Percentiles rank a stretch among this genome's conserved stretches.
Conservation (phyloP, 2,329 filamentous ascomycete genomes). For the Chaetomiaceae sp. region DNA sequence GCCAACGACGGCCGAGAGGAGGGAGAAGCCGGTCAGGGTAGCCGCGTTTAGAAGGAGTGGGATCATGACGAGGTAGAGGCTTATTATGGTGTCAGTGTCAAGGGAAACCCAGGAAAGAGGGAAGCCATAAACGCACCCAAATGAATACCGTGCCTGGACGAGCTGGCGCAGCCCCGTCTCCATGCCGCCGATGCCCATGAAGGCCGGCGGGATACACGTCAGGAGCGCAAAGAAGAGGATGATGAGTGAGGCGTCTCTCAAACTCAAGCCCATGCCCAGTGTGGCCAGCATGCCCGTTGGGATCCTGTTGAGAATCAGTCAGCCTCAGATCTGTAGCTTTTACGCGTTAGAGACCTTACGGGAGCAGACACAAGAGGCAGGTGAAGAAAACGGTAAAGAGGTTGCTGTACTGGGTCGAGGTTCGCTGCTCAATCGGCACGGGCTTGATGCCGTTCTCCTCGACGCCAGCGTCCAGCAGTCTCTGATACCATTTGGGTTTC, state of each 20-base stretch:
- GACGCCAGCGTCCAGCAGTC: slow-evolving; percentile 42
- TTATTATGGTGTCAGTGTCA: neutral
- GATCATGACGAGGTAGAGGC: slow-evolving; percentile 47
- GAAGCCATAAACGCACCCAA: slow-evolving; percentile 38
- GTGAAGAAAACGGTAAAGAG: slow-evolving; percentile 60
- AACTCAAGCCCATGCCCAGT: slow-evolving; percentile 46
- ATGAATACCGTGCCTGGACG: slow-evolving; percentile 57
- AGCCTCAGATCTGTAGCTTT: no score
- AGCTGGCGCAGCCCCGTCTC: slow-evolving; percentile 56
- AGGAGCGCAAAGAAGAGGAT: slow-evolving; percentile 57
- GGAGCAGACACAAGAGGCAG: slow-evolving; percentile 52
- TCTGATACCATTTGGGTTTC: slow-evolving; percentile 40
- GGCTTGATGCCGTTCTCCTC: slow-evolving; percentile 54
- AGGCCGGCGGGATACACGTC: slow-evolving; percentile 51
- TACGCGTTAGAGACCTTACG: slow-evolving; percentile 40
- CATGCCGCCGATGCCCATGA: slow-evolving; percentile 51
- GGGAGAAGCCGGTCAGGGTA: slow-evolving; percentile 54
- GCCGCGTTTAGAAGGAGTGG: slow-evolving; percentile 52
- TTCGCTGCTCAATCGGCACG: slow-evolving; percentile 51
- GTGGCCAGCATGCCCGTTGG: slow-evolving; percentile 58
- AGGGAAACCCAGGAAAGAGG: no score
- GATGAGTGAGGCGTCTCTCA: slow-evolving; percentile 52
- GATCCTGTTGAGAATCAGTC: slow-evolving; percentile 35
- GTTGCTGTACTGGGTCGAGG: slow-evolving; percentile 48
- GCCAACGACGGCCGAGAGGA: slow-evolving; percentile 53